Base-by-base conservation (phyloP, 2,329 filamentous ascomycete genomes). In the Canariomyces notabilis region DNA sequence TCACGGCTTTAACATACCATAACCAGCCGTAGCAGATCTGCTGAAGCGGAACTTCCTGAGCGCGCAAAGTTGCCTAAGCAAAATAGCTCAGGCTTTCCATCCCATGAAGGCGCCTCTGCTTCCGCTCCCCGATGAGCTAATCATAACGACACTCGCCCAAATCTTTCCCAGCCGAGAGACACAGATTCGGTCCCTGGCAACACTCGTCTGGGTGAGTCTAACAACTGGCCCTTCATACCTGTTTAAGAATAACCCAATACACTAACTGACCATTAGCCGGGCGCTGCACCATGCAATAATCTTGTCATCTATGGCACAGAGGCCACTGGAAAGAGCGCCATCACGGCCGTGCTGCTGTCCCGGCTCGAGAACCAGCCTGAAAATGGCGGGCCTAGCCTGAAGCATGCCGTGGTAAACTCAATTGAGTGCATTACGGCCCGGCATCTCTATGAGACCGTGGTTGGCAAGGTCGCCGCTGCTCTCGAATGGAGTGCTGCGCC, bases 271-370 rank as follows among this genome's bases (percentile, higher is more conserved):
- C 11, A n/a, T 40, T 60, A 87, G 80, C 77, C 81, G 18, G 66
- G 70, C 37, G 74, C 83, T n/a, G 83, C 87, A 22, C 83, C 80
- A 46, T 86, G 85, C 46, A 73, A 80, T 9, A 86, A 87, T 50
- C 65, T 96, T 9, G 81, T 96, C 18, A 66, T 94, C 39, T 83
- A 97, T 64, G 93, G 93, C 41, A 80, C 89, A 22, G 83, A 90
- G 59, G 85, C 89, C 2, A 95, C 90, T 0, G 91, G 89, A 33
- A 97, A 97, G 69, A 87, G 82, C 23, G 78, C 79, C 38, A 76
- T 95, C 41, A 73, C 84, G 3, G 72, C 74, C 46, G 73, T 75
- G 3, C 75, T 89, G 14, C 75, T 94, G 2, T 61, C 75, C 21
- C 59, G 62, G 1, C 68, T 77, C 11, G 59, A 48, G 22, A 19